These are phyloP conservation scores for Myrica gale DNA, from an alignment of 306 rosid species.

Conservation along the genomic window DNA sequence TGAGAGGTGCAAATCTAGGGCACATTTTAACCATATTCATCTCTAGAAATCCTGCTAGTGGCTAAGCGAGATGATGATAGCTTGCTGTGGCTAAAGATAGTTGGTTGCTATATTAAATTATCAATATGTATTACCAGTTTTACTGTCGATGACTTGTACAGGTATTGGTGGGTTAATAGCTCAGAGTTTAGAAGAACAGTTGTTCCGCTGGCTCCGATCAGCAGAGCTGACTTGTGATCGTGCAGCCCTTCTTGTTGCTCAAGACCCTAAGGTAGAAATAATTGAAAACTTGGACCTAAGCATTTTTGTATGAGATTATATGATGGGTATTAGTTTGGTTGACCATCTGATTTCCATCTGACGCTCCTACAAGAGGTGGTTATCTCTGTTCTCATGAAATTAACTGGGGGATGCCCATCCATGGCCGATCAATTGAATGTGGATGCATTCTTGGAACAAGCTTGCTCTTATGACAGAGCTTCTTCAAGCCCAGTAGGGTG, in stretches of 20 bases:
- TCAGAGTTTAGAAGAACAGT: constrained; percentile 83
- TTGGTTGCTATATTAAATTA: constrained; percentile 15
- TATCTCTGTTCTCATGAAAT: constrained; percentile 95
- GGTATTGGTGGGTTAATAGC: constrained; percentile 95
- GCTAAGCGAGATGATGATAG: not conserved
- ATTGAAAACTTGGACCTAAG: constrained; percentile 6
- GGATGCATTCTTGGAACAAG: constrained; percentile 95
- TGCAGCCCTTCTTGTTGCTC: constrained; percentile 98
- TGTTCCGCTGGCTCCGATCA: constrained; percentile 95
- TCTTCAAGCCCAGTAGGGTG: constrained; percentile 94
- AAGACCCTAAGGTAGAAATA: constrained; percentile 76
- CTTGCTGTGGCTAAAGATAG: constrained; percentile 3
- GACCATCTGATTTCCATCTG: constrained; percentile 33
- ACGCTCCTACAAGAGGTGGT: constrained; percentile 83
- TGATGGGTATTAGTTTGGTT: constrained; percentile 12
- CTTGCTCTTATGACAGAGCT: constrained; percentile 95
- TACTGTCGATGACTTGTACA: constrained; percentile 24
- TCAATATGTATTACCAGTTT: constrained; percentile 14
- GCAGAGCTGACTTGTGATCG: constrained; percentile 99
- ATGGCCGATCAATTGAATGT: constrained; percentile 92
- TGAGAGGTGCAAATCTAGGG: not conserved
- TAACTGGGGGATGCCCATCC: constrained; percentile 97
- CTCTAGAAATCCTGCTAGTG: not conserved
- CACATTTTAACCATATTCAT: not conserved
- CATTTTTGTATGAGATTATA: constrained; percentile 7